Conservation (phyloP, 352 stramenopile genomes). For the Globisporangium parvum region DNA sequence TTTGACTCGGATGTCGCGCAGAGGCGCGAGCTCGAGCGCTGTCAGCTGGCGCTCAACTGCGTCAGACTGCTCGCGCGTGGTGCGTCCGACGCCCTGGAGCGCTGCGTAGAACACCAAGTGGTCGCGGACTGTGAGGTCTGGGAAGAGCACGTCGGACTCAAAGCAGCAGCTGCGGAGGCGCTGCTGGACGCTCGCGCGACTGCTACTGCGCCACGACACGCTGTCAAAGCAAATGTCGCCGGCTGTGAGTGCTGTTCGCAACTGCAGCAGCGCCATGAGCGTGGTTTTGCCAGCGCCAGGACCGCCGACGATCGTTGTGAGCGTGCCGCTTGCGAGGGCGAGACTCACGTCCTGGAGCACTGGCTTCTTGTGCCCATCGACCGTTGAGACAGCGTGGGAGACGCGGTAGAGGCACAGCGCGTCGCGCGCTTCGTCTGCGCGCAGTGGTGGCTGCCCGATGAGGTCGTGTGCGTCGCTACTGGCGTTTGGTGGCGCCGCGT, state of each 20-base stretch:
- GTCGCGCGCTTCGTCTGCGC: not conserved
- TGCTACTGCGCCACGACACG: slow-evolving; percentile 27
- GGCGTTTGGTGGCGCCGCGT: too few species aligned
- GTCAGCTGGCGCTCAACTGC: slow-evolving; percentile 11
- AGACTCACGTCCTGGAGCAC: slow-evolving; percentile 14
- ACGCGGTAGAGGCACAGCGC: slow-evolving; percentile 13
- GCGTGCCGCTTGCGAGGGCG: slow-evolving; percentile 6
- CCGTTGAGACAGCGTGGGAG: slow-evolving; percentile 2
- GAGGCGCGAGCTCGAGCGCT: slow-evolving; percentile 33
- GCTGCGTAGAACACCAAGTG: too few species aligned
- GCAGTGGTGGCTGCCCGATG: not conserved
- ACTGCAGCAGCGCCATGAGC: slow-evolving; percentile 12
- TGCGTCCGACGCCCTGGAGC: too few species aligned
- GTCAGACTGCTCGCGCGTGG: too few species aligned
- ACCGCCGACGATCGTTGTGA: slow-evolving; percentile 12
- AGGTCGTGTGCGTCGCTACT: too few species aligned
- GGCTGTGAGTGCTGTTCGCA: slow-evolving; percentile 19
- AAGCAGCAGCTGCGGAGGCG: slow-evolving; percentile 46
- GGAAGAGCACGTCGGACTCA: slow-evolving; percentile 68
- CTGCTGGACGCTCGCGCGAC: slow-evolving; percentile 25
- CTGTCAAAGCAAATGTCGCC: slow-evolving; percentile 48
- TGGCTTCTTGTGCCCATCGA: not conserved
- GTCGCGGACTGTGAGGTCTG: too few species aligned
- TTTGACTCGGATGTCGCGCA: slow-evolving; percentile 25
- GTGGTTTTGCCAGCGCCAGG: slow-evolving; percentile 10